A percentile compares a stretch with the other conserved stretches of the same genome.
These are phyloP conservation scores for Sugiyamaella japonica DNA, from an alignment of 1,139 yeast genomes.

Conservation along the genomic window DNA sequence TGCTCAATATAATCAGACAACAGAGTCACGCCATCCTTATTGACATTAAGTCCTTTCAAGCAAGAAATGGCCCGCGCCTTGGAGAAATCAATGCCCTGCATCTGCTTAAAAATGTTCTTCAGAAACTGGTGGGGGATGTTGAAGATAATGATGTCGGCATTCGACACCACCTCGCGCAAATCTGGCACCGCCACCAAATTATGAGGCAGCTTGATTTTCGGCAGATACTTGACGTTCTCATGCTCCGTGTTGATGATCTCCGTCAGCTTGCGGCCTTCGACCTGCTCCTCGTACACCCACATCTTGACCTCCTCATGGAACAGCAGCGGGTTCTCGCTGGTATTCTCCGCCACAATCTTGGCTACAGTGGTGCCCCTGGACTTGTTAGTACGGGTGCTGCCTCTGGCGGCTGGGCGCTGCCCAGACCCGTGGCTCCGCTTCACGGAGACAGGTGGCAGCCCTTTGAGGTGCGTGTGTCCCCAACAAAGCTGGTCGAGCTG, in stretches of 20 bases:
- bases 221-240: constrained; percentile 78
- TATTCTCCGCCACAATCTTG: constrained; percentile 86
- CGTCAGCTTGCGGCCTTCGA: constrained; percentile 66
- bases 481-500: constrained; percentile 14
- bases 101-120: constrained; percentile 66
- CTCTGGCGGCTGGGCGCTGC: neutral
- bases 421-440: neutral
- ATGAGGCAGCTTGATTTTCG: constrained; percentile 73
- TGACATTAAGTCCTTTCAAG: constrained; percentile 87
- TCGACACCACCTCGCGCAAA: constrained; percentile 66
- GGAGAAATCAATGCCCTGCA: constrained; percentile 70
- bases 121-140: constrained; percentile 95
- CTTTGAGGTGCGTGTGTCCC: neutral
- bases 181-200: constrained; percentile 86
- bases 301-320: constrained; percentile 72
- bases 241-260: constrained; percentile 83
- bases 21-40: constrained; percentile 74
- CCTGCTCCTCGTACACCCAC: constrained; percentile 91
- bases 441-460: neutral
- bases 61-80: constrained; percentile 85
- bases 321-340: constrained; percentile 63
- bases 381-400: neutral
- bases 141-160: constrained; percentile 80
- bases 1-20: constrained; percentile 74
- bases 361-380: constrained; percentile 88